Base-by-base conservation (phyloP, 192 early-diverging fungal genomes). In the Piromyces sp. region DNA sequence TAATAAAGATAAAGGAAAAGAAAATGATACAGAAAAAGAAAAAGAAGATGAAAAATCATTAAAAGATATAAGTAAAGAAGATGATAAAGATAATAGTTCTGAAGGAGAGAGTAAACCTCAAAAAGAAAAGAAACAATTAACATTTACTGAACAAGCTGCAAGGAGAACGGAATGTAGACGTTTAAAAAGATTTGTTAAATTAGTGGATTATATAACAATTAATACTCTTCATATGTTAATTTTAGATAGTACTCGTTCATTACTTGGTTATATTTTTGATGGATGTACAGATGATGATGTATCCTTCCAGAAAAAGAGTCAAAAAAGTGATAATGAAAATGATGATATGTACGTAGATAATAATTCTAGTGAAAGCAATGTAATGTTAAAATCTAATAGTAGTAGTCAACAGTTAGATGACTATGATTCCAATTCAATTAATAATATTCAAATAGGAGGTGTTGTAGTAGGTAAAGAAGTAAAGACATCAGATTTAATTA, bases 61-160 rank as follows among this genome's bases (percentile, higher is more conserved):
- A 37, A 84, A 83, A 29, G 84, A 79, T 30, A 19, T 29, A 28
- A n/a, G 30, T 4, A 80, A 83, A 36, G 82, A 83, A 6, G 11
- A 30, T 22, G 81, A 30, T n/a, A 30, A 80, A 30, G 33, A 86
- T 22, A 30, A 40, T 19, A 58, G 81, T n/a, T 51, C 30, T 3
- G 33, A 42, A 40, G 81, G 51, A 78, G 33, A 29, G 0, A 29
- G 28, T 3, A 29, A 82, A 30, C 79, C 2, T 26, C 79, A 15
- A 29, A 31, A 82, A 82, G 29, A 81, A 22, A 40, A 58, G 16
- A 30, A 31, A 31, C 30, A 42, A 31, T 79, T 92, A 26, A 87
- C 88, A 5, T 92, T 89, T 80, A 92, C 91, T 4, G 89, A 92
- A 83, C 89, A 91, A 81, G 88, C 90, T 30, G 89, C 89, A n/a